Evolutionary conservation across 192 early-diverging fungal species (phyloP).

Genomic region (Backusella tuberculispora): DNA sequence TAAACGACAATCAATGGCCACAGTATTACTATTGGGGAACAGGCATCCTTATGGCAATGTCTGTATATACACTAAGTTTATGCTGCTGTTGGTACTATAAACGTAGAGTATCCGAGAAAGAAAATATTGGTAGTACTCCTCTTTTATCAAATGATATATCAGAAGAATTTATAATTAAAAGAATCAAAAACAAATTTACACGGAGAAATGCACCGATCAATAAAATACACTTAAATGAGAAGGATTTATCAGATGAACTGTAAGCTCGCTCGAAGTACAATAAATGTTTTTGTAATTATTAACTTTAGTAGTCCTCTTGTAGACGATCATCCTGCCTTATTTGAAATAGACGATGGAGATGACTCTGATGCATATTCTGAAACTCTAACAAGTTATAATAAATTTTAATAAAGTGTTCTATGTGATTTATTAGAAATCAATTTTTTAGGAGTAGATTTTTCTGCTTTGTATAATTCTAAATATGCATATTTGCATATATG

Average conservation of each 20-base stretch:
- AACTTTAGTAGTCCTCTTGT: slow-evolving; percentile 51
- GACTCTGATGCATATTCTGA: not conserved
- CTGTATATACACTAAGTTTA: slow-evolving; percentile 22
- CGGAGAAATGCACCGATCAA: not conserved
- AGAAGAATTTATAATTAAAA: not conserved
- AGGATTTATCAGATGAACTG: slow-evolving; percentile 36
- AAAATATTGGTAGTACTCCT: not conserved
- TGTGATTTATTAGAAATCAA: too few species aligned
- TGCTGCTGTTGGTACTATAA: slow-evolving; percentile 34
- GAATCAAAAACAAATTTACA: not conserved
- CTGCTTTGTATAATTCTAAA: too few species aligned
- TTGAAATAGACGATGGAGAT: slow-evolving; percentile 28
- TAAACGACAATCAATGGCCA: slow-evolving; percentile 20
- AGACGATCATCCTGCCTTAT: slow-evolving; percentile 39
- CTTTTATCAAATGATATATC: not conserved
- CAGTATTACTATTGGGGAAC: slow-evolving; percentile 35
- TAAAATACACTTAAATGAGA: slow-evolving; percentile 7
- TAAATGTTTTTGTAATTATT: slow-evolving; percentile 1
- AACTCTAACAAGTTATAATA: not conserved
- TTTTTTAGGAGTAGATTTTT: too few species aligned
- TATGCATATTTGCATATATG: too few species aligned
- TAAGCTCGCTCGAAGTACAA: slow-evolving; percentile 17
- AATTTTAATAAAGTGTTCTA: too few species aligned
- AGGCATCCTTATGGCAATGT: slow-evolving; percentile 20
- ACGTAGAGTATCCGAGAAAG: not conserved